These are phyloP conservation scores for Mucor plumbeus DNA, from an alignment of 371 early-diverging fungal species.

Conservation along the genomic window DNA sequence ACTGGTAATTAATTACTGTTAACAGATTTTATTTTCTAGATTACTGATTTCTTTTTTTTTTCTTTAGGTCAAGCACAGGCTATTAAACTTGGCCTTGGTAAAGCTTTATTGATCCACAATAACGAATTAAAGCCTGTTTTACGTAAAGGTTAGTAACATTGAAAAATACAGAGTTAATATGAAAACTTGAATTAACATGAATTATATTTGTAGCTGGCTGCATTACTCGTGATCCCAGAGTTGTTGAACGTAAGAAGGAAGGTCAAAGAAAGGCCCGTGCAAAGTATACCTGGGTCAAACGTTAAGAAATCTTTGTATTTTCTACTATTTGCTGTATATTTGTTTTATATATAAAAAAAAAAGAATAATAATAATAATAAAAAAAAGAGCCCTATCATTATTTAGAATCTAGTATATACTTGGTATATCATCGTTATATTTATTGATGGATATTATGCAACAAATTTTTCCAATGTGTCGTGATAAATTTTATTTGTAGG, in stretches of 20 bases:
- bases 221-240: conserved; percentile 81
- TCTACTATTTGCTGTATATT: conserved; percentile 14
- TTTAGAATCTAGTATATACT: background rate
- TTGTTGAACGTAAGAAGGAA: conserved; percentile 97
- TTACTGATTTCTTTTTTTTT: conserved; percentile 29
- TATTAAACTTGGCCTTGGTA: conserved; percentile 82
- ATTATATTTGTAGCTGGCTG: conserved; percentile 63
- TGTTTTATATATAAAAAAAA: conserved; percentile 1
- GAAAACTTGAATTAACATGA: background rate
- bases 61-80: conserved; percentile 81
- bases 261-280: conserved; percentile 95
- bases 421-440: too few species aligned
- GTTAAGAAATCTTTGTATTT: conserved; percentile 20
- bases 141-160: conserved; percentile 59
- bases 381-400: background rate
- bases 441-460: too few species aligned
- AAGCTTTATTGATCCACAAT: conserved; percentile 78
- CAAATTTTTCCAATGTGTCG: too few species aligned
- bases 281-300: conserved; percentile 85
- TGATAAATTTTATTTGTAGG: too few species aligned
- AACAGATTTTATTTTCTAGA: background rate
- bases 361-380: conserved; percentile 13
- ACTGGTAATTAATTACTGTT: conserved; percentile 58
- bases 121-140: conserved; percentile 63
- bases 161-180: background rate